Base-by-base conservation (phyloP, 495 filamentous ascomycete genomes). In the Penicillium cataractarum region DNA sequence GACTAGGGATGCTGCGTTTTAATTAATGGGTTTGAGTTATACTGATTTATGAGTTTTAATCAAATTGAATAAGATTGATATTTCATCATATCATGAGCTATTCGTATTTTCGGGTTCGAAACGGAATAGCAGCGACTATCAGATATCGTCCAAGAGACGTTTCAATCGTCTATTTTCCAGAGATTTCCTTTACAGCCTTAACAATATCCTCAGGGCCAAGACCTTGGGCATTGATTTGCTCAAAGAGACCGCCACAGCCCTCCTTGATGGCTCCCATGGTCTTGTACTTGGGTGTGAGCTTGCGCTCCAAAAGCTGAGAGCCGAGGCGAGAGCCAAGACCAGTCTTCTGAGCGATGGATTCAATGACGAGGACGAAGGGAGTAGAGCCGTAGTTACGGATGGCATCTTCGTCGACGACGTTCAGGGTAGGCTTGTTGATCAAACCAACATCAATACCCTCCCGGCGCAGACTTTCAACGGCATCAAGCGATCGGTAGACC, bases 281-380 rank as follows among this genome's bases (percentile, higher is more conserved):
- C 63, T 70, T 68, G 64, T 67, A 78, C 65, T 72, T 74, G 33
- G 76, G 76, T 3, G 68, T 76, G 26, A 77, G 66, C 13, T 71
- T 71, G 58, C 74, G 71, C 57, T 75, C 70, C 6, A 78, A 65
- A 4, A 78, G 65, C 4, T 75, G 66, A 1, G 68, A 71, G 13
- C 76, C 76, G 0, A 78, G 61, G 39, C 76, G 73, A 61, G 74
- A 78, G n/a, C 76, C 76, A 13, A 78, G 71, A 58, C 73, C 71
- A 4, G 76, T 78, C 73, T 78, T 78, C 66, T 78, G 73, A 3
- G 76, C 71, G 51, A 78, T 74, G 5, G 74, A 76, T 60, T 78
- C 76, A 8, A 78, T 71, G 6, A 73, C 71, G 19, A 78, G 55
- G 8, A 78, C 73, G 50, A 78, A 78, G 5, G 71, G 71, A 9